phyloP scores from a whole-genome alignment of 257 asterid species.

The Echium plantagineum region DNA sequence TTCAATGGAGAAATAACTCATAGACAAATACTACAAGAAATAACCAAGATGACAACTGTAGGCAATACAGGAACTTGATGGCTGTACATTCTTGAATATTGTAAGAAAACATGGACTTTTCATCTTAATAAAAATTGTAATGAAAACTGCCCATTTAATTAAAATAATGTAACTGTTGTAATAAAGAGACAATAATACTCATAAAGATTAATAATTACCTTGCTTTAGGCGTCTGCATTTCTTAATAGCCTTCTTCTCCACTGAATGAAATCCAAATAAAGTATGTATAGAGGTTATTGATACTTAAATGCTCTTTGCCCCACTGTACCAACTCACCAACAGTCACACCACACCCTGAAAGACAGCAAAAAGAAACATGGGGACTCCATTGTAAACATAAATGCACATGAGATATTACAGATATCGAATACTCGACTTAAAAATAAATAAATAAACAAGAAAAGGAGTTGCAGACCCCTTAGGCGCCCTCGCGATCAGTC shows the following conservation, averaged over 20 bases:
- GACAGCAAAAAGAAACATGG: constrained; percentile 17
- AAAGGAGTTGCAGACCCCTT: too few species aligned
- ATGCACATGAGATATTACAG: too few species aligned
- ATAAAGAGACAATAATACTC: neutral
- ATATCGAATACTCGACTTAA: too few species aligned
- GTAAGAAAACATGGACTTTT: neutral
- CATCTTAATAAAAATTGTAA: neutral
- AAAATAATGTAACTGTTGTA: constrained; percentile 3
- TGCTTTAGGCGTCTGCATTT: constrained; percentile 78
- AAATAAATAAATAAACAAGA: too few species aligned
- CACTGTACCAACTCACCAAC: constrained; percentile 47
- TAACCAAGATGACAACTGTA: neutral
- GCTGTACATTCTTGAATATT: neutral
- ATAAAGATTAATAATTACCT: constrained; percentile 33
- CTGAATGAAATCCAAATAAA: neutral
- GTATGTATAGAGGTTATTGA: constrained; percentile 8
- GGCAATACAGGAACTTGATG: neutral
- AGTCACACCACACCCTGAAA: constrained; percentile 28
- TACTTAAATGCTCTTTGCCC: constrained; percentile 42
- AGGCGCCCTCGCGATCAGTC: too few species aligned
- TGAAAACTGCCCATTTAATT: neutral
- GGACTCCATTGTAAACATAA: constrained; percentile 45
- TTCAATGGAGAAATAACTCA: neutral
- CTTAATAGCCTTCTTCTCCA: constrained; percentile 10
- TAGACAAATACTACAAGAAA: neutral